Evolutionary conservation across 495 filamentous ascomycete species (phyloP), one percentile per base, ranked within the genome.

Genomic region (Aspergillus taichungensis): DNA sequence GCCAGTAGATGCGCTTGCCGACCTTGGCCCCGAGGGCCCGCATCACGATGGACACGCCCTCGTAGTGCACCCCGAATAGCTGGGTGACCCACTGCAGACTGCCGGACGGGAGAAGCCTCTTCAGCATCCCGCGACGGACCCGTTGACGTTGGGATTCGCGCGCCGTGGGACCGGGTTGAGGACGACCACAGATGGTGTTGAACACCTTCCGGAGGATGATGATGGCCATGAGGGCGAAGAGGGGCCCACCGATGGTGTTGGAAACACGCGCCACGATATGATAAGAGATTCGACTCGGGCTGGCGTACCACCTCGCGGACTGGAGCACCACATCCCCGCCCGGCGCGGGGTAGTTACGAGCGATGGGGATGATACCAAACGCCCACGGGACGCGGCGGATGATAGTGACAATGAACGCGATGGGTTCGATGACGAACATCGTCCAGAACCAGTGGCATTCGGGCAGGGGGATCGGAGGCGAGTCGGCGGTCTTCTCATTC

Each of bases 1-100:
- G 71, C 71, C 71, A 75, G 51, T 75, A 73, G 14, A 73, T 56
- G 10, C 63, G 62, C 44, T 59, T 57, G 8, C 71, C 71, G 7
- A 69, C 62, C 45, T 63, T 64, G 3, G 59, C 71, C 30, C 69
- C 71, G 8, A 75, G 53, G 13, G 57, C 36, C 10, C 69, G 57
- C 8, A 65, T 43, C 3, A 59, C 54, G n/a, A 68, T 50, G 0
- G 69, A 71, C 8, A 68, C 70, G 29, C 59, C 47, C 32, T 69
- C 67, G 42, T 75, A 73, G 43, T 75, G 71, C 8, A 56, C 51
- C 37, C 56, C 56, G 10, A 56, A 32, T 6, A 54, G 40, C 37
- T 48, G 52, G 3, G 52, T 54, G 8, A 54, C 37, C 12, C 58
- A 54, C 38, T 59, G 53, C 9, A 71, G 49, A 6, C 53, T 48